Conservation (phyloP, 805 yeast genomes). For the Pichia eremophila region DNA sequence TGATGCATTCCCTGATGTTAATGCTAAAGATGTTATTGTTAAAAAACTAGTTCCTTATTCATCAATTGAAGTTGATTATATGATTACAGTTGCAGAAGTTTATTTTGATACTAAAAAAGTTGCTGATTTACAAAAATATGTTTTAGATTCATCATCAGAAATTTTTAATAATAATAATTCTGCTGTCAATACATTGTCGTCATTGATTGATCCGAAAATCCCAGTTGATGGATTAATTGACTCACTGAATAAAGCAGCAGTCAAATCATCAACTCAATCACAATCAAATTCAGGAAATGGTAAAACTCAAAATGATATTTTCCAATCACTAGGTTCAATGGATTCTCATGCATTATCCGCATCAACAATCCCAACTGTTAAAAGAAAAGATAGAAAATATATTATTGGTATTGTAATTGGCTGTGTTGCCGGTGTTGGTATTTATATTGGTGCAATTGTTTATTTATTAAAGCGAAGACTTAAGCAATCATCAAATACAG, state of each 20-base stretch:
- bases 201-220: slow-evolving; percentile 62
- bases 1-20: slow-evolving; percentile 40
- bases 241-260: slow-evolving; percentile 5
- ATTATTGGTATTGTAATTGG: slow-evolving; percentile 79
- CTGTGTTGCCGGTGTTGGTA: slow-evolving; percentile 64
- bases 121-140: slow-evolving; percentile 35
- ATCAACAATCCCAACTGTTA: slow-evolving; percentile 2
- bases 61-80: slow-evolving; percentile 44
- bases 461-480: slow-evolving; percentile 6
- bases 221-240: slow-evolving; percentile 41
- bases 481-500: slow-evolving; percentile 1
- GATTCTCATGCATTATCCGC: slow-evolving; percentile 15
- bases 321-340: slow-evolving; percentile 20
- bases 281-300: slow-evolving; percentile 6
- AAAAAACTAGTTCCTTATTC: slow-evolving; percentile 68
- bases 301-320: slow-evolving; percentile 2
- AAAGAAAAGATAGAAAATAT: slow-evolving; percentile 21
- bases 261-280: background rate
- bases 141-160: slow-evolving; percentile 43
- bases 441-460: slow-evolving; percentile 29
- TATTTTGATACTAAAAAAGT: slow-evolving; percentile 60
- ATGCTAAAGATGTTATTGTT: slow-evolving; percentile 40
- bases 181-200: slow-evolving; percentile 48
- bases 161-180: slow-evolving; percentile 53
- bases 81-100: slow-evolving; percentile 82